Base-by-base conservation (phyloP, 2,329 filamentous ascomycete species). In the Penicillium brevicompactum region DNA sequence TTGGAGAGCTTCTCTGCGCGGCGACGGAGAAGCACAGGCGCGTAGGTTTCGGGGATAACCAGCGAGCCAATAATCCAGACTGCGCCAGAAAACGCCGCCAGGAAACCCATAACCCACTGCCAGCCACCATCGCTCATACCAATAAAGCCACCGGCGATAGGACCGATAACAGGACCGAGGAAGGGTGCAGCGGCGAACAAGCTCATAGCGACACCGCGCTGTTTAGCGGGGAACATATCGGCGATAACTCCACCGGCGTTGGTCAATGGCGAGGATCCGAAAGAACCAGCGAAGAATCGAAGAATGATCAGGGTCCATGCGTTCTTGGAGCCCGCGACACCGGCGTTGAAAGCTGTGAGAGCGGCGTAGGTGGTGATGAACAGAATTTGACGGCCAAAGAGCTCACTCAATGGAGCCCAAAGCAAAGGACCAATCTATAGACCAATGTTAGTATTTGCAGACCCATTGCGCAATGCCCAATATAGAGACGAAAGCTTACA, bases 131-230 rank as follows among this genome's bases (percentile, higher is more conserved):
- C 64, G 14, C 60, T 66, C 58, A 66, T 62, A 11, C 66, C 67
- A 7, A 71, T 49, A 57, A 70, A 71, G 6, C 68, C 68, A 48
- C 68, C 68, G 32, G 67, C 61, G 8, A 71, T 58, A 2, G 68
- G 68, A 1, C 68, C 68, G 8, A 70, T 30, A 2, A 64, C 62
- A 5, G 68, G 67, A 11, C 68, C 86, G 48, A 89, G 75, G 68
- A 88, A 88, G 1, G 86, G 86, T 2, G 85, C 84, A 13, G 84
- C 80, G 4, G 86, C 83, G 65, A 89, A 90, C n/a, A 88, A 66
- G 24, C 82, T 81, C 61, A 85, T 82, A 0, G 85, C 87, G 38
- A 79, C 52, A 55, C 84, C 83, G 48, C 83, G 72, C 52, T 84
- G 74, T 1, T 74, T 69, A 2, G 80, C 78, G 1, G 74, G 69